Base-by-base conservation (phyloP, 1,139 yeast species). In the Zhuliangozyma parablackwelliae region DNA sequence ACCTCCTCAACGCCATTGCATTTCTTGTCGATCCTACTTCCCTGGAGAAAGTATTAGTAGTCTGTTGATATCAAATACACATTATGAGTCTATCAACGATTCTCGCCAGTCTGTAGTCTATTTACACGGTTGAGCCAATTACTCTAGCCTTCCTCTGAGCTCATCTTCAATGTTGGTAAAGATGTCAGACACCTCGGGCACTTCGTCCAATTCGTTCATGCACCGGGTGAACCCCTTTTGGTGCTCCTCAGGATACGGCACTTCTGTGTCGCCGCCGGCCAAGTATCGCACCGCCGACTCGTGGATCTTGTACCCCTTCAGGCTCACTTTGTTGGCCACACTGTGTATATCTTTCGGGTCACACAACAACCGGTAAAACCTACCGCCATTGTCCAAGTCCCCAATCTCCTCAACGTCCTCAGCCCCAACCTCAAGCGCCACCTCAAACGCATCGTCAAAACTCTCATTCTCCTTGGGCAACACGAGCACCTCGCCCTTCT, bases 111-210 rank as follows among this genome's bases (percentile, higher is more conserved):
- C n/a, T 16, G 16, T 16, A 16, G 16, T 16, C 16, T 16, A 16
- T 16, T 16, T 16, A 16, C 16, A 16, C 4, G 16, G 16, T 16
- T 16, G 16, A 4, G 16, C 4, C 24, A 7, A 7, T 23, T 9
- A 23, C 24, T 7, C 7, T 23, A 23, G 24, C 10, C 24, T 23
- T 9, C 6, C 24, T 9, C 10, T 23, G 24, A 23, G 24, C 24
- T 47, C 49, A 12, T 53, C 61, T 36, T 53, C 54, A 31, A 73
- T 67, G 47, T 70, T 75, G 71, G 92, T 48, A 61, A 85, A 86
- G 44, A 85, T 79, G 46, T 81, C 88, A 7, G 88, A 79, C 26
- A 90, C 85, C 50, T 90, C 97, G 34, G 85, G 87, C 16, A 87
- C 63, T 29, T 80, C 87, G 42, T 87, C 95, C 37, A 90, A 65